Conservation (phyloP, 202 grass and related monocot species). For the Carex sylvatica region DNA sequence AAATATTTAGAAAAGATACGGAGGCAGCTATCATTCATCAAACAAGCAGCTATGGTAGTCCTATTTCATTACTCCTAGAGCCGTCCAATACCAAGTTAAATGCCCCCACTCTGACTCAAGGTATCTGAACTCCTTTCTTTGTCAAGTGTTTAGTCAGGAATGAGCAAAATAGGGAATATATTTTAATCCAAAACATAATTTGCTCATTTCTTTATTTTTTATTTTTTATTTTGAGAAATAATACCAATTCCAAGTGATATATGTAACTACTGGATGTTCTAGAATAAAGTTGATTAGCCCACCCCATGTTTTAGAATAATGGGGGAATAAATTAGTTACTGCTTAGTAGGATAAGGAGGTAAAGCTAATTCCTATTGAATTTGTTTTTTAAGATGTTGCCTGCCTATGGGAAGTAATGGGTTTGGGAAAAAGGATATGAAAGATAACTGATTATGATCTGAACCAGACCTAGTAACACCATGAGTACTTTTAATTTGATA, state of each 20-base stretch:
- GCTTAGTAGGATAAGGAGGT: not conserved
- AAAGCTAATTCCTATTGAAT: not conserved
- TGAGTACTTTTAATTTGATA: not conserved
- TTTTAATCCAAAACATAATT: not conserved
- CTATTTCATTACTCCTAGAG: constrained; percentile 42
- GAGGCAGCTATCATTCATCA: constrained; percentile 47
- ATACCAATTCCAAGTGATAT: not conserved
- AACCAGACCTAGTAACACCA: not conserved
- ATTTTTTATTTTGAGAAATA: not conserved
- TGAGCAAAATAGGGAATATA: not conserved
- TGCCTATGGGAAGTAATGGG: not conserved
- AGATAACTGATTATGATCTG: not conserved
- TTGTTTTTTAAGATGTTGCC: not conserved
- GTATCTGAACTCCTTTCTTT: constrained; percentile 30
- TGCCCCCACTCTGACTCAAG: constrained; percentile 33
- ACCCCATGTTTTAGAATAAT: constrained; percentile 3
- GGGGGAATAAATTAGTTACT: no score
- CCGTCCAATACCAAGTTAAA: constrained; percentile 46
- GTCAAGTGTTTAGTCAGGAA: constrained; percentile 12
- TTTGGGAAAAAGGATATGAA: not conserved
- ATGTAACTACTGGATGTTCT: not conserved
- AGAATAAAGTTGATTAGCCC: constrained; percentile 1
- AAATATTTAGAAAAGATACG: constrained; percentile 73
- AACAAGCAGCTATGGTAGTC: constrained; percentile 18
- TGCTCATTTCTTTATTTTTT: not conserved